A percentile compares a stretch with the other conserved stretches of the same genome.
These are phyloP conservation scores for Ichthyophonus hoferi DNA, from an alignment of 208 protist species.

Conservation along the genomic window DNA sequence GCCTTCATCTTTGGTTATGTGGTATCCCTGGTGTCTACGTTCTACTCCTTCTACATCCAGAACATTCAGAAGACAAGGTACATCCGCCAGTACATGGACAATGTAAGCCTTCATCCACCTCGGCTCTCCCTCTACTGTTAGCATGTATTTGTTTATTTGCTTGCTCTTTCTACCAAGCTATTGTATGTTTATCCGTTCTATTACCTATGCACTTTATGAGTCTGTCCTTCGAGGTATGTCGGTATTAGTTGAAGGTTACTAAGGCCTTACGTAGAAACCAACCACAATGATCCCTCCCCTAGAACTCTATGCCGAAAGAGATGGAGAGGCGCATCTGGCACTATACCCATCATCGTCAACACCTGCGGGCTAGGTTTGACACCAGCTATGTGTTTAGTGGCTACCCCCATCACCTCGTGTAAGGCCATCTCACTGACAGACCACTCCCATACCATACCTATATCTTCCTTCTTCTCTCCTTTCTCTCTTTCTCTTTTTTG, in stretches of 20 bases:
- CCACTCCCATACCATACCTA: too few relatives aligned
- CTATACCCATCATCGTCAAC: neutral
- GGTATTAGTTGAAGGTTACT: neutral
- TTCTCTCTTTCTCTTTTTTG: too few relatives aligned
- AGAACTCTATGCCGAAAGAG: constrained; percentile 15
- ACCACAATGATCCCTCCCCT: neutral
- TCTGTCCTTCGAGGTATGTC: neutral
- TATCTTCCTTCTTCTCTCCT: too few relatives aligned
- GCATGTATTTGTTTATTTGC: neutral
- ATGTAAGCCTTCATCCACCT: neutral
- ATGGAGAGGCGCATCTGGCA: constrained; percentile 26
- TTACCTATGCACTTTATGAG: neutral
- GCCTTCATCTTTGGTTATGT: constrained; percentile 31
- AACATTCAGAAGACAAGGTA: constrained; percentile 19
- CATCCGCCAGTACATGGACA: constrained; percentile 28
- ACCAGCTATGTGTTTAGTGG: neutral
- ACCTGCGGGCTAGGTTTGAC: neutral
- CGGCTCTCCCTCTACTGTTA: neutral
- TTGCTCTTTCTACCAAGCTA: neutral
- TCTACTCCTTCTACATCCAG: constrained; percentile 6
- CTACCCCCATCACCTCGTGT: constrained; percentile 12
- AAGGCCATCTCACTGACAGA: neutral
- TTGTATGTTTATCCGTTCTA: neutral
- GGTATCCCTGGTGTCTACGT: constrained; percentile 13
- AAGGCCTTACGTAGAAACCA: neutral